Evolutionary conservation across 2,329 filamentous ascomycete species (phyloP), one percentile per base, ranked within the genome.

Genomic region (Pseudogymnoascus verrucosus): DNA sequence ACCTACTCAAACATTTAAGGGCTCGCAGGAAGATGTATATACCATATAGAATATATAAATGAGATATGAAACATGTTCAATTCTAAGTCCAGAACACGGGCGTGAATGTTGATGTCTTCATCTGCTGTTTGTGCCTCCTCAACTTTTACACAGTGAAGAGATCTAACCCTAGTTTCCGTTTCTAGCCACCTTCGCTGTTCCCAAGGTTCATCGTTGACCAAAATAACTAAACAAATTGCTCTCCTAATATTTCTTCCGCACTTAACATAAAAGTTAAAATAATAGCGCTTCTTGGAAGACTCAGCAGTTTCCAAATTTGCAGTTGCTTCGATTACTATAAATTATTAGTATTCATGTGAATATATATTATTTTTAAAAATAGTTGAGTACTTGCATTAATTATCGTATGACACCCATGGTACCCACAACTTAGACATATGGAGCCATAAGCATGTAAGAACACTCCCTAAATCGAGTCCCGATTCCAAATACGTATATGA

Each of bases 31-130:
- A 21, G 51, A 34, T 21, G n/a, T 57, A 57, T 34, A 57, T 57
- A 57, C 51, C 51, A 21, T 57, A 57, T 57, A 57, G 51, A 57
- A 57, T 57, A 57, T 34, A 57, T 57, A 57, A 26, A 57, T 14
- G 51, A 57, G n/a, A 57, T 57, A 57, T 57, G 10, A 57, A 34
- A 57, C 28, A n/a, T 7, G n/a, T 34, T 57, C 5, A 19, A 31
- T 57, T n/a, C 5, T 4, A 19, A 10, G 11, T 34, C 34, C 7
- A 12, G 5, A 19, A 10, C 8, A 31, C 7, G 26, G 26, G 12
- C n/a, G 4, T 16, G 1, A 19, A 54, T 31, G 34, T 31, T 31
- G 26, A 31, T 31, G 2, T 42, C 16, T 39, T 16, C 28, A 21
- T 42, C 21, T 44, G 14, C 23, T 44, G 12, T 12, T 4, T 26